Evolutionary conservation across 1,139 yeast genomes (phyloP).

Genomic region (Casaregolazyma lundiana): DNA sequence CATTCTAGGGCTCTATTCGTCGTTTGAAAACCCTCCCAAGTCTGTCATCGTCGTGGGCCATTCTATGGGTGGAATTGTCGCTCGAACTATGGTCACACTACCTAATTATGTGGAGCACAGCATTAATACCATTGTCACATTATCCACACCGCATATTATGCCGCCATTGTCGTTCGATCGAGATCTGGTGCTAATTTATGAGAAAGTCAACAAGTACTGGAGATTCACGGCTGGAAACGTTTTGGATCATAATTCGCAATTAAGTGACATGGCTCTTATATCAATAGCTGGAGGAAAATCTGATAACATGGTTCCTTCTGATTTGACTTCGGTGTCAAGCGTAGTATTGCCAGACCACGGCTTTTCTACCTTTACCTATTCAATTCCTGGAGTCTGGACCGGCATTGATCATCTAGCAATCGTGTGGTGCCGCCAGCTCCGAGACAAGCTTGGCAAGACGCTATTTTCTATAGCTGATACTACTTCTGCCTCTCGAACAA

Average conservation of each 20-base stretch:
- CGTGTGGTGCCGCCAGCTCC: conserved; percentile 92
- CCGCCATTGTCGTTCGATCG: conserved; percentile 97
- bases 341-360: conserved; percentile 73
- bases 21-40: conserved; percentile 40
- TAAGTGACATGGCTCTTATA: conserved; percentile 34
- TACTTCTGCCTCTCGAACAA: conserved; percentile 49
- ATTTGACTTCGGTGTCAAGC: conserved; percentile 74
- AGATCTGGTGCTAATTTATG: conserved; percentile 70
- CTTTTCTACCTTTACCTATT: conserved; percentile 76
- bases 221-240: conserved; percentile 47
- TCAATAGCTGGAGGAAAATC: conserved; percentile 91
- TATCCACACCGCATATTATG: conserved; percentile 90
- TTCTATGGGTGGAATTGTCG: conserved; percentile 96
- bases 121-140: conserved; percentile 76
- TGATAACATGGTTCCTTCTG: conserved; percentile 87
- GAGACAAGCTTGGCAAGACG: conserved; percentile 57
- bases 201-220: conserved; percentile 79
- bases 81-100: conserved; percentile 72
- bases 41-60: conserved; percentile 85
- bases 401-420: conserved; percentile 93
- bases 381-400: conserved; percentile 91
- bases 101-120: conserved; percentile 70
- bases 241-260: conserved; percentile 25
- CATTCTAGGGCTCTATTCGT: conserved; percentile 60
- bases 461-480: conserved; percentile 58